Conservation (phyloP, 2,329 filamentous ascomycete species). For the Fusarium hostae region DNA sequence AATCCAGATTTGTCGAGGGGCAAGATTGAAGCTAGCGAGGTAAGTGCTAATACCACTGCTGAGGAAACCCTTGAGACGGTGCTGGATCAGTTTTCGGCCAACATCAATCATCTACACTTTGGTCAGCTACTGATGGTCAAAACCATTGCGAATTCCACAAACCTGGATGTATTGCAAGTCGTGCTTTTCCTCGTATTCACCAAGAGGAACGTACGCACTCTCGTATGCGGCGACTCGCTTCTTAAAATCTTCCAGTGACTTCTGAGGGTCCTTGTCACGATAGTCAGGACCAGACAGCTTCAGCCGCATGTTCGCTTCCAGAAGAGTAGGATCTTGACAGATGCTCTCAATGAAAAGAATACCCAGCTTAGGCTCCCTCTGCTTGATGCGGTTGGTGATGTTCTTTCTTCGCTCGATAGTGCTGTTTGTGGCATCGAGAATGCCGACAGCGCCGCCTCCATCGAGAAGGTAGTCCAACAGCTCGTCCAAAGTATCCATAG, state of each 20-base stretch:
- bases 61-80: conserved; percentile 91
- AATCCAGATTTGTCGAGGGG: conserved; percentile 97
- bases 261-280: conserved; percentile 87
- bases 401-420: conserved; percentile 86
- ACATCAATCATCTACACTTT: conserved; percentile 86
- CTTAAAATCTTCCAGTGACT: conserved; percentile 90
- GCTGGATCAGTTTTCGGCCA: conserved; percentile 90
- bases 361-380: conserved; percentile 85
- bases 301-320: conserved; percentile 96
- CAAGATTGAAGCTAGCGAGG: conserved; percentile 94
- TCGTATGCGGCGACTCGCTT: conserved; percentile 92
- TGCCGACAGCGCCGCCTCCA: conserved; percentile 87
- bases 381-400: conserved; percentile 84
- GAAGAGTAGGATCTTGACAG: conserved; percentile 83
- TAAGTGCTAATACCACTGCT: conserved; percentile 94
- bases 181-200: conserved; percentile 88
- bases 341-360: conserved; percentile 96
- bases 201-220: conserved; percentile 90
- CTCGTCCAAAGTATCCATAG: conserved; percentile 91
- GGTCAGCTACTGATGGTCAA: conserved; percentile 41
- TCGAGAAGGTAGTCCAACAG: conserved; percentile 88
- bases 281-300: conserved; percentile 98
- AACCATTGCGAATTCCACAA: conserved; percentile 27
- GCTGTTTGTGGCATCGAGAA: conserved; percentile 97
- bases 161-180: conserved; percentile 93